Evolutionary conservation across 2,329 filamentous ascomycete genomes (phyloP).

Genomic region (Seiridium unicorne): DNA sequence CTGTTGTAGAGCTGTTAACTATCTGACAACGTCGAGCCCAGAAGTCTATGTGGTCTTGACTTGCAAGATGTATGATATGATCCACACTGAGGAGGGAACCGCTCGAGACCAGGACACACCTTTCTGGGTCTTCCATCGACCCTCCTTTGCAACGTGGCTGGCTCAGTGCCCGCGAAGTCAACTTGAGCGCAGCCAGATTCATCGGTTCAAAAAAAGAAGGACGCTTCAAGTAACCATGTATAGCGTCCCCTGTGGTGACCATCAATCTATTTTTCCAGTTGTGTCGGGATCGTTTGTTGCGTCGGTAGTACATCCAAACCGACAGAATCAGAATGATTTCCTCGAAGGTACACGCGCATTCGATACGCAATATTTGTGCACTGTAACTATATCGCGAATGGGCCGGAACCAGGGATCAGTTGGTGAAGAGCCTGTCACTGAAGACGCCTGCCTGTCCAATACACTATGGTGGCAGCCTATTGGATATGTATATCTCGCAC

Average conservation of each 20-base stretch:
- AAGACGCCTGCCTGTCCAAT: too few species aligned
- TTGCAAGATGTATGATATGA: background rate
- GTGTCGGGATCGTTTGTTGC: background rate
- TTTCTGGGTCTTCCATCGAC: background rate
- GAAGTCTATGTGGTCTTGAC: background rate
- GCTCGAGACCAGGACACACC: too few species aligned
- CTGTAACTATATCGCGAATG: background rate
- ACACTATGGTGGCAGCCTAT: too few species aligned
- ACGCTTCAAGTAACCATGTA: background rate
- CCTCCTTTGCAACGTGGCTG: background rate
- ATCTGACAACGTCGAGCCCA: too few species aligned
- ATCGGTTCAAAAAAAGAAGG: background rate
- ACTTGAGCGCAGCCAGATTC: background rate
- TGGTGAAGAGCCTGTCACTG: too few species aligned
- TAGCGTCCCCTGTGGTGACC: conserved; percentile 10
- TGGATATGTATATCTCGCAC: too few species aligned
- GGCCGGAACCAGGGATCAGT: too few species aligned
- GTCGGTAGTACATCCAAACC: background rate
- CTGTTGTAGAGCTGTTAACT: background rate
- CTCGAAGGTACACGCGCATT: background rate
- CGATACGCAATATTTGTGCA: conserved; percentile 2
- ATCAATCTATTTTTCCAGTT: background rate
- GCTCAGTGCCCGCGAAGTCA: background rate
- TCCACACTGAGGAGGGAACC: background rate
- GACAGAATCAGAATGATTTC: conserved; percentile 1